A percentile compares a stretch with the other conserved stretches of the same genome.
Evolutionary conservation across 1,284 basidiomycete species (phyloP).

Genomic region (Moesziomyces aphidis): DNA sequence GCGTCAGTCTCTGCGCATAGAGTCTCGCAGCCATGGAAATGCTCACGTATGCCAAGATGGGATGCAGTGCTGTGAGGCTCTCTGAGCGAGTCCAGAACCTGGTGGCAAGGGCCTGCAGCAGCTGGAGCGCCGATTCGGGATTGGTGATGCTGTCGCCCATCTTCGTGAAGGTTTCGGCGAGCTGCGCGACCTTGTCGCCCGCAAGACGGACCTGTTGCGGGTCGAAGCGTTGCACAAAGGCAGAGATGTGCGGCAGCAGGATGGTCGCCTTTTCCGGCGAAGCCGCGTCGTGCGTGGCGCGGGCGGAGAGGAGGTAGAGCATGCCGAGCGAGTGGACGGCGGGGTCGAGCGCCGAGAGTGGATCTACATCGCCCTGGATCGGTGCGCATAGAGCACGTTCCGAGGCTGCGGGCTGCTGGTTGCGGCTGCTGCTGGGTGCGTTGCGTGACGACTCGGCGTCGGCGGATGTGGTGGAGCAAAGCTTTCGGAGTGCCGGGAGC

Average conservation of each 20-base stretch:
- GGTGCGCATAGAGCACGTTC: slow-evolving; percentile 26
- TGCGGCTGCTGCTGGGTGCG: slow-evolving; percentile 14
- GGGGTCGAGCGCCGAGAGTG: slow-evolving; percentile 43
- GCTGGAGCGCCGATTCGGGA: slow-evolving; percentile 27
- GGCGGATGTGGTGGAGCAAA: slow-evolving; percentile 10
- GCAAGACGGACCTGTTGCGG: slow-evolving; percentile 25
- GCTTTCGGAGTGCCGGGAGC: slow-evolving; percentile 39
- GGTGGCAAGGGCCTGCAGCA: slow-evolving; percentile 22
- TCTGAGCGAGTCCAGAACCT: slow-evolving; percentile 28
- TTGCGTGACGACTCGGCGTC: slow-evolving; percentile 16
- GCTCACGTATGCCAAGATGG: slow-evolving; percentile 47
- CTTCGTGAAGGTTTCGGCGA: slow-evolving; percentile 13
- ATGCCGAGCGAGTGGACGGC: slow-evolving; percentile 35
- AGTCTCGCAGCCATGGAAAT: not conserved
- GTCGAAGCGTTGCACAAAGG: slow-evolving; percentile 25
- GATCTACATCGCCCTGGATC: slow-evolving; percentile 34
- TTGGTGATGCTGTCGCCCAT: slow-evolving; percentile 21
- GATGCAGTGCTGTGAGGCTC: slow-evolving; percentile 48
- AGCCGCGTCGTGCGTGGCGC: slow-evolving; percentile 10
- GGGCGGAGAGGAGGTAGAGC: slow-evolving; percentile 49
- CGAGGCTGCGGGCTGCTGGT: not conserved
- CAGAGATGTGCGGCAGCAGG: slow-evolving; percentile 28
- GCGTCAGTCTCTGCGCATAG: not conserved
- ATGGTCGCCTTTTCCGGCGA: slow-evolving; percentile 11
- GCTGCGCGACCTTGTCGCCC: slow-evolving; percentile 32